Base-by-base conservation (phyloP, 257 asterid species). In the Anisodus tanguticus region DNA sequence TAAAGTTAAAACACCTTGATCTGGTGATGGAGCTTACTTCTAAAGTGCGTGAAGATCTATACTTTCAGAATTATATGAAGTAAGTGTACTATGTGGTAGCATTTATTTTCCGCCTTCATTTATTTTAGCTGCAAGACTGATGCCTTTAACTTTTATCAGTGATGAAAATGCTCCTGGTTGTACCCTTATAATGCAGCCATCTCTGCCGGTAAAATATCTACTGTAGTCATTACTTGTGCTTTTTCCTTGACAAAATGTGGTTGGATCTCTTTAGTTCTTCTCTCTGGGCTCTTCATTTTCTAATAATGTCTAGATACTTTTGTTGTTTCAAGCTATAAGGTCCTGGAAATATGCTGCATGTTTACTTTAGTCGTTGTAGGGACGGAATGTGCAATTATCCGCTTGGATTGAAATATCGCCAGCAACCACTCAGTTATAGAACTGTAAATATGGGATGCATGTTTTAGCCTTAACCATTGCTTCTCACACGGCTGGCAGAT, bases 111-210 rank as follows among this genome's bases (percentile, higher is more conserved):
- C 58, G 22, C 37, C 19, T 15, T 41, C 83, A 57, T 74, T 37
- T 57, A 59, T 55, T 84, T 66, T 80, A 64, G 60, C 77, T 39
- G 76, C 55, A 19, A 45, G 85, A 31, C 82, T 72, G 45, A 72
- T 86, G 82, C 88, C 79, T 43, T 84, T 80, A 39, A 11, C 70
- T 85, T 82, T 53, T 87, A 84, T 79, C 95, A 95, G 99, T 87
- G 98, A 95, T 80, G 98, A 91, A 87, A 91, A 93, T 87, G 98
- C 99, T 1, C 98, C 99, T 60, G 99, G 99, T 81, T 97, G 97
- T 85, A 90, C 88, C 43, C 99, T 98, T 83, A 83, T 95, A 59
- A 93, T 95, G 98, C 98, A 90, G 88, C 94, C 91, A 71, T 88
- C 99, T 74, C 49, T 94, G 9, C 92, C 86, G 97, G 99, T 93